phyloP scores from a whole-genome alignment of 2,329 filamentous ascomycete genomes.

The Fusarium agapanthi region DNA sequence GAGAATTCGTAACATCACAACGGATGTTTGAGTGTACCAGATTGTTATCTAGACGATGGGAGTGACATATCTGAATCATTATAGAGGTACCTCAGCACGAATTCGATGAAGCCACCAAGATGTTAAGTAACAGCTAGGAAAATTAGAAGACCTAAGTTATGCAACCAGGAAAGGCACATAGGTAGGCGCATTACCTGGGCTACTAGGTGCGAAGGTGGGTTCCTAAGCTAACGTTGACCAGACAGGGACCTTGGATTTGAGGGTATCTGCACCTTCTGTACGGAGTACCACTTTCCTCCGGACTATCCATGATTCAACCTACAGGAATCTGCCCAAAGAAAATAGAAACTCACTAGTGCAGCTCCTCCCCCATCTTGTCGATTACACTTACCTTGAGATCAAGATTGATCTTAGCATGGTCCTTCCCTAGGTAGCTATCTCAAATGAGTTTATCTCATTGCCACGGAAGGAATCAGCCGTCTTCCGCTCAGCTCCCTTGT shows the following conservation, averaged over 20 bases:
- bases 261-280: constrained; percentile 24
- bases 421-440: neutral
- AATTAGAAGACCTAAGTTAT: neutral
- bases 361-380: neutral
- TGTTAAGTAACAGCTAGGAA: constrained; percentile 8
- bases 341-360: neutral
- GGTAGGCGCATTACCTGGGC: neutral
- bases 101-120: constrained; percentile 12
- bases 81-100: neutral
- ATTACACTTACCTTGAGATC: neutral
- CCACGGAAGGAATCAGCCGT: constrained; percentile 12
- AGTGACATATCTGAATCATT: constrained; percentile 1
- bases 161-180: neutral
- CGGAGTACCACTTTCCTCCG: constrained; percentile 2
- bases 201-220: neutral
- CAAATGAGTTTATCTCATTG: constrained; percentile 8
- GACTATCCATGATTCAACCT: neutral
- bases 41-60: constrained; percentile 2
- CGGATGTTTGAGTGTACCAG: neutral
- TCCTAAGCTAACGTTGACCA: constrained; percentile 16
- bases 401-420: neutral
- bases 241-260: constrained; percentile 21
- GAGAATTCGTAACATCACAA: constrained; percentile 1
- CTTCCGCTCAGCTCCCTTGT: constrained; percentile 21
- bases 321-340: neutral